A percentile compares a stretch with the other conserved stretches of the same genome.
Conservation (phyloP, 2,329 filamentous ascomycete genomes). For the Boeremia lycopersici region DNA sequence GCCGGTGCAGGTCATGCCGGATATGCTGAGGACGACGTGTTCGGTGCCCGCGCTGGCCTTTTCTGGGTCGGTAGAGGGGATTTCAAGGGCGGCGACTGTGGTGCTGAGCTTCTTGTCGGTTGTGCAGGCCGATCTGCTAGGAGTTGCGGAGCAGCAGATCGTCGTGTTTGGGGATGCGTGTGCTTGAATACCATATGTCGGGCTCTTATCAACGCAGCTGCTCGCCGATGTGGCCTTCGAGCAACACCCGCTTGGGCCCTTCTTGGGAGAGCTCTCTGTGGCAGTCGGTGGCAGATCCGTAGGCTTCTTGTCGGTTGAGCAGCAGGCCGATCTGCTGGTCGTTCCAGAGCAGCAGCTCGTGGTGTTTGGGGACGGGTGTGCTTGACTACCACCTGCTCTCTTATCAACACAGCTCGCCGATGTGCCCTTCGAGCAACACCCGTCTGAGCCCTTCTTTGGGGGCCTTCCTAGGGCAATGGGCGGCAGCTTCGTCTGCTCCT, state of each 20-base stretch:
- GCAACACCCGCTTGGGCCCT: background rate
- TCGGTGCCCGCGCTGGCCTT: slow-evolving; percentile 47
- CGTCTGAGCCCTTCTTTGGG: no score
- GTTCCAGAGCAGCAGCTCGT: background rate
- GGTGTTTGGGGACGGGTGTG: no score
- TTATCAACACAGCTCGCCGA: background rate
- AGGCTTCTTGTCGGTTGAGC: background rate
- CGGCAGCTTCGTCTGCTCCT: no score
- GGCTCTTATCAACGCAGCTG: background rate
- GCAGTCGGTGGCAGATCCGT: no score
- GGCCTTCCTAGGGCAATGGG: no score
- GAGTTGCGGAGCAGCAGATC: background rate
- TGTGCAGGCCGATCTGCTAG: background rate
- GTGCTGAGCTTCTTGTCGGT: background rate
- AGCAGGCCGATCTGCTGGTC: background rate
- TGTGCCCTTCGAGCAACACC: background rate
- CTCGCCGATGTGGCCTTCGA: background rate
- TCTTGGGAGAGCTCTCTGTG: no score
- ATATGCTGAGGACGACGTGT: slow-evolving; percentile 65
- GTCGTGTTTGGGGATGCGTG: background rate
- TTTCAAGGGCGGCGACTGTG: background rate
- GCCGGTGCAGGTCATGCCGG: slow-evolving; percentile 76
- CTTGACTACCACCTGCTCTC: background rate
- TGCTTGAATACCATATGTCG: background rate
- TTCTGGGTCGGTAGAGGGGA: slow-evolving; percentile 23